Evolutionary conservation across 106 monocot genomes (phyloP).

Genomic region (Allium sativum): DNA sequence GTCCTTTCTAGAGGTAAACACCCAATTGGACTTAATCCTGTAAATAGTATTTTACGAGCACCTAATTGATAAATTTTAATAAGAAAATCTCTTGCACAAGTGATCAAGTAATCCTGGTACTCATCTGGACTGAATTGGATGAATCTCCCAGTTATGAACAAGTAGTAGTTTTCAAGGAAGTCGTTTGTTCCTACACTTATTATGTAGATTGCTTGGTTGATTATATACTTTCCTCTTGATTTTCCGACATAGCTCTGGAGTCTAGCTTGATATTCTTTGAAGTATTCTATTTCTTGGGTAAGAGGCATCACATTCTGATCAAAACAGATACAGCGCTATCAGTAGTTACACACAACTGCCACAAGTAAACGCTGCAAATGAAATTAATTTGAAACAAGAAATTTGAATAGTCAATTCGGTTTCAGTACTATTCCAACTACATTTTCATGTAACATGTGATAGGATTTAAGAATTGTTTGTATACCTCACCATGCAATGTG

Average conservation of each 20-base stretch:
- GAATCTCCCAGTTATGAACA: conserved; percentile 23
- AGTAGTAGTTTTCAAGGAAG: conserved; percentile 60
- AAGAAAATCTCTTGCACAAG: conserved; percentile 40
- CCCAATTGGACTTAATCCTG: conserved; percentile 51
- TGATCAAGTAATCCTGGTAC: conserved; percentile 50
- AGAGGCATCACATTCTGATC: conserved; percentile 31
- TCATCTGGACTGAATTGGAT: conserved; percentile 23
- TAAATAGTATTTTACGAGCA: conserved; percentile 49
- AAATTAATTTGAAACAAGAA: no score
- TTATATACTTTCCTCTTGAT: conserved; percentile 14
- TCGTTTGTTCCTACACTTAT: conserved; percentile 59
- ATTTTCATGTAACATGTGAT: no score
- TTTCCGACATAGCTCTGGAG: conserved; percentile 19
- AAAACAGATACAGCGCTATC: no score
- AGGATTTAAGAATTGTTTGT: no score
- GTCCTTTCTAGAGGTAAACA: conserved; percentile 73
- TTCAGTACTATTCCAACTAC: no score
- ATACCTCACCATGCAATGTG: no score
- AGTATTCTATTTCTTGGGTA: conserved; percentile 46
- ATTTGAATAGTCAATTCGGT: no score
- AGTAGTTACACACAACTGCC: no score
- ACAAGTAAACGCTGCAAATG: no score
- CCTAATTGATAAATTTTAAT: conserved; percentile 39
- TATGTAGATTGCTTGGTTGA: conserved; percentile 33
- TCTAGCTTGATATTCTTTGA: conserved; percentile 35